These are phyloP conservation scores for Saccharomycopsis fibuligera DNA, from an alignment of 805 yeast genomes.

Conservation along the genomic window DNA sequence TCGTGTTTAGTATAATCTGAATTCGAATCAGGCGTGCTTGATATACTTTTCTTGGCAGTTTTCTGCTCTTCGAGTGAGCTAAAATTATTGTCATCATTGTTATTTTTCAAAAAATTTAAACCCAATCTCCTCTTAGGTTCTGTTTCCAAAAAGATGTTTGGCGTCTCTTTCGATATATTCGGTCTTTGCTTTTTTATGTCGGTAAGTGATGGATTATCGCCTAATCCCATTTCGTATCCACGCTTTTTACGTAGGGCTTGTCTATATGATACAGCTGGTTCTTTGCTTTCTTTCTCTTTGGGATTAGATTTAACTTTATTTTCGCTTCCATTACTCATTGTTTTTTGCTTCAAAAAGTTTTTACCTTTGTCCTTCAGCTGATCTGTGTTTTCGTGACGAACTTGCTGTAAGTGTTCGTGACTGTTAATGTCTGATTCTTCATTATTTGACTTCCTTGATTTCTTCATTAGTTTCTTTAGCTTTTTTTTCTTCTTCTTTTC, in stretches of 20 bases:
- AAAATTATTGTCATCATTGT: neutral
- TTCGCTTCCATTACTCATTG: neutral
- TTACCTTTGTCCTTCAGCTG: neutral
- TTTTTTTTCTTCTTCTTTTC: conserved; percentile 10
- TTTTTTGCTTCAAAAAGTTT: neutral
- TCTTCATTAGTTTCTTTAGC: neutral
- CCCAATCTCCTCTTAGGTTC: neutral
- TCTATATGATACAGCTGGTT: neutral
- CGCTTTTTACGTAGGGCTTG: neutral
- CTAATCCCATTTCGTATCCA: no score
- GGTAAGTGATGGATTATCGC: no score
- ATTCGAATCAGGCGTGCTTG: neutral
- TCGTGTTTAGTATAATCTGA: neutral
- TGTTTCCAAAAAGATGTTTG: neutral
- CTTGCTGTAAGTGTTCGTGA: neutral
- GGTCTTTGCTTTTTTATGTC: neutral
- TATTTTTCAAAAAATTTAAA: neutral
- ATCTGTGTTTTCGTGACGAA: neutral
- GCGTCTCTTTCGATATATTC: neutral
- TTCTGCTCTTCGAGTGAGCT: neutral
- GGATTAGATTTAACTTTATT: neutral
- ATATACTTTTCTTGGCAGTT: neutral
- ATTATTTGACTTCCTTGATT: neutral
- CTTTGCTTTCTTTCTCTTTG: neutral
- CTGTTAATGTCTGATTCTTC: neutral